phyloP scores from a whole-genome alignment of 2,329 filamentous ascomycete genomes.

The Kalmusia sp. region DNA sequence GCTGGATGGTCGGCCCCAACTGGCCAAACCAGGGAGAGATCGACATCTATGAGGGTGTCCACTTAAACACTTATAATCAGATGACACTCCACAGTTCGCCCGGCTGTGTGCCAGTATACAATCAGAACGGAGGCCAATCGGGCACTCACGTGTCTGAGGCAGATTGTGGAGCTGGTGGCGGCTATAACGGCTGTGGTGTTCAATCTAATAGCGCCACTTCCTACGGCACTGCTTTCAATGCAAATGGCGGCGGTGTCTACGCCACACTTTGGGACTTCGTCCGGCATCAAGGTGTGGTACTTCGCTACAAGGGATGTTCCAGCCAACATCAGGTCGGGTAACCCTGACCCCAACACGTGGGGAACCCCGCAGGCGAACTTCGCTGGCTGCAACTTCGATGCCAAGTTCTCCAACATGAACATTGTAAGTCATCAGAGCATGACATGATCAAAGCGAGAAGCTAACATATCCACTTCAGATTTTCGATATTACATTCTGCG shows the following conservation, averaged over 20 bases:
- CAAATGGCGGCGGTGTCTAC: conserved; percentile 52
- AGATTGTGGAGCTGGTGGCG: conserved; percentile 46
- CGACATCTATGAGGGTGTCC: conserved; percentile 47
- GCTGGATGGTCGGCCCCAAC: conserved; percentile 49
- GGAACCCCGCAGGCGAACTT: conserved; percentile 49
- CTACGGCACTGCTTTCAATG: conserved; percentile 49
- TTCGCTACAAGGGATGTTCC: conserved; percentile 52
- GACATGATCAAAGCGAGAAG: not conserved
- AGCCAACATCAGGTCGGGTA: conserved; percentile 47
- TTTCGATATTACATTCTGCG: conserved; percentile 63
- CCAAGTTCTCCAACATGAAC: conserved; percentile 44
- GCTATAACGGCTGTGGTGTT: conserved; percentile 44
- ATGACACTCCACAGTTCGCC: conserved; percentile 47
- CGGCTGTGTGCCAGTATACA: conserved; percentile 35
- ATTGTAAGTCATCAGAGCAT: conserved; percentile 34
- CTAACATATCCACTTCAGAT: conserved; percentile 28
- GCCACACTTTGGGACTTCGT: conserved; percentile 50
- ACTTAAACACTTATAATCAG: conserved; percentile 45
- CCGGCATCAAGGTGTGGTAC: conserved; percentile 57
- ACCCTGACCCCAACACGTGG: conserved; percentile 52
- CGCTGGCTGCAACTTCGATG: conserved; percentile 45
- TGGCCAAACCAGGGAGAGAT: conserved; percentile 50
- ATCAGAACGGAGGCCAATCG: conserved; percentile 41
- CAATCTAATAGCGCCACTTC: conserved; percentile 33
- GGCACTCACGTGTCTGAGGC: conserved; percentile 35